Base-by-base conservation (phyloP, 495 filamentous ascomycete genomes). In the Trichoderma orchidacearum region DNA sequence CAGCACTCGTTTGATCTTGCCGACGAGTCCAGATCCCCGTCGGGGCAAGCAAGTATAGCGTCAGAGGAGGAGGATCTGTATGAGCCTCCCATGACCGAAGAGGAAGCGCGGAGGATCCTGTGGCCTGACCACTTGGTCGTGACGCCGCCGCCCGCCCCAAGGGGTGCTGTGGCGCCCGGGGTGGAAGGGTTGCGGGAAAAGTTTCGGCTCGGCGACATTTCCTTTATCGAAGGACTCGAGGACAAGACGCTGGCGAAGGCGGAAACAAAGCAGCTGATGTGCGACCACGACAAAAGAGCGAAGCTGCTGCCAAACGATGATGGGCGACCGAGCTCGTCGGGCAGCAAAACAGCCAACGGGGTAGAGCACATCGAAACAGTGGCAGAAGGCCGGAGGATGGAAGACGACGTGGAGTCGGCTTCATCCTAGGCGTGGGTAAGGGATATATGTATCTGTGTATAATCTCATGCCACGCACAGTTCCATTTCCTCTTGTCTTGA, bases 71-170 rank as follows among this genome's bases (percentile, higher is more conserved):
- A 54, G 0, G 48, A 32, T 29, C 23, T 45, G 11, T n/a, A 55
- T 12, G 52, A 55, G 15, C n/a, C 52, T 1, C 57, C 57, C 12
- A 58, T 61, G 53, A 61, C 56, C n/a, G 54, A 56, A 27, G 55
- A 61, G n/a, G 60, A 61, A 36, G 60, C 60, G n/a, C 54, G 51
- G 6, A 32, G 54, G 5, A 62, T 62, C 34, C n/a, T 59, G 6
- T 62, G 60, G 57, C 54, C 57, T n/a, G 48, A 54, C 35, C 54
- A 41, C 25, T 9, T 18, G 17, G 18, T 23, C 2, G 35, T 30
- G 27, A n/a, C 23, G 32, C 13, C 32, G 27, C 23, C n/a, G 3
- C 32, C 30, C 6, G 7, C 9, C 48, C 30, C 54, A 3, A n/a
- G 54, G n/a, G 25, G 30, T 11, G 21, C 31, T 12, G 28, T n/a